Evolutionary conservation across 129 eudicot genomes (phyloP).

Genomic region (Scalesia atractyloides): DNA sequence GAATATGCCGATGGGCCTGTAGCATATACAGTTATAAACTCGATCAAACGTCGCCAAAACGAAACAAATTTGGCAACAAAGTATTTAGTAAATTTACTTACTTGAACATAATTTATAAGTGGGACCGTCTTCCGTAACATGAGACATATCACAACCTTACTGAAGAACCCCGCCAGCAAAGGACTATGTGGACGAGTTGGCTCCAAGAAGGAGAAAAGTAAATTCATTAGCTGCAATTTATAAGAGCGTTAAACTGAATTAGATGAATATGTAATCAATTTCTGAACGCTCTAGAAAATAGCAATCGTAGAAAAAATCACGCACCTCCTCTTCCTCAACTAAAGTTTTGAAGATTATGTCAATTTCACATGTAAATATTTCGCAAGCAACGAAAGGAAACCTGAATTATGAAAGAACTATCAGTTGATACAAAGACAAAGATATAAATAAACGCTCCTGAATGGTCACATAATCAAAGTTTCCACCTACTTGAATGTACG

Average conservation of each 20-base stretch:
- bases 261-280: slow-evolving; percentile 5
- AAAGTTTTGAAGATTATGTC: slow-evolving; percentile 83
- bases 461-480: neutral
- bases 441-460: neutral
- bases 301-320: neutral
- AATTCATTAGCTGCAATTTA: slow-evolving; percentile 71
- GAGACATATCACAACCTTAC: slow-evolving; percentile 91
- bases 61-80: neutral
- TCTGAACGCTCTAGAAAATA: neutral
- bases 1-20: slow-evolving; percentile 82
- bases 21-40: neutral
- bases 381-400: slow-evolving; percentile 89
- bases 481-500: slow-evolving; percentile 72
- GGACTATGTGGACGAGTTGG: slow-evolving; percentile 86
- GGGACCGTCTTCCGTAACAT: slow-evolving; percentile 81
- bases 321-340: slow-evolving; percentile 92
- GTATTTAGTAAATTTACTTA: slow-evolving; percentile 6
- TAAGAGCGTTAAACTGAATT: slow-evolving; percentile 11
- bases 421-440: slow-evolving; percentile 13
- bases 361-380: slow-evolving; percentile 89
- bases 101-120: slow-evolving; percentile 89
- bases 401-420: slow-evolving; percentile 39
- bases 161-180: slow-evolving; percentile 87
- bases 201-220: slow-evolving; percentile 91
- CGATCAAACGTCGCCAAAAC: neutral